Conservation (phyloP, 495 filamentous ascomycete species). For the Tuber magnatum region DNA sequence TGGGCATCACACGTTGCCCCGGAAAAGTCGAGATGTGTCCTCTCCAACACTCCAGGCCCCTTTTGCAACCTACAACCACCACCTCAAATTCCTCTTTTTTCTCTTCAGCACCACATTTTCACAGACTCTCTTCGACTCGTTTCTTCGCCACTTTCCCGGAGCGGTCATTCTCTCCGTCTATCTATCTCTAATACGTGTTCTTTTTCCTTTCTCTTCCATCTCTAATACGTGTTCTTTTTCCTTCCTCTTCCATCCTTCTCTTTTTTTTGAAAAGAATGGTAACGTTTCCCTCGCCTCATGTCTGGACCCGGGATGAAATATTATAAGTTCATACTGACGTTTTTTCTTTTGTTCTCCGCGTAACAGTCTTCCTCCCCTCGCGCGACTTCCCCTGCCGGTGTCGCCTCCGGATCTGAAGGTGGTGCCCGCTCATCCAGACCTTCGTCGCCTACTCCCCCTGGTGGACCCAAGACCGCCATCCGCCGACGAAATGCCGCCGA, state of each 20-base stretch:
- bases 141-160: background rate
- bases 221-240: background rate
- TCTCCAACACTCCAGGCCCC: slow-evolving; percentile 1
- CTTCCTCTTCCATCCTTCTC: background rate
- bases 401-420: slow-evolving; percentile 46
- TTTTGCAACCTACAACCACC: background rate
- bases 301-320: background rate
- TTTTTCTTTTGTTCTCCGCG: background rate
- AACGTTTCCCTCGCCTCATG: background rate
- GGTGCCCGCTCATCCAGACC: slow-evolving; percentile 65
- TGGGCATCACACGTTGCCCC: slow-evolving; percentile 6
- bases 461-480: slow-evolving; percentile 89
- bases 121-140: background rate
- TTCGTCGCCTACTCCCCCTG: slow-evolving; percentile 81
- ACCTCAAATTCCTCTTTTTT: background rate
- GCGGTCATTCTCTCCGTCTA: background rate
- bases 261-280: background rate
- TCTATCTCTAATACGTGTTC: background rate
- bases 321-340: background rate
- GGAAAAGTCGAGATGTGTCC: slow-evolving; percentile 35
- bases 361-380: slow-evolving; percentile 59
- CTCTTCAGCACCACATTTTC: background rate
- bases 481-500: slow-evolving; percentile 89
- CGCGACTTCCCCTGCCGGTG: slow-evolving; percentile 54
- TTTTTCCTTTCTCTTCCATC: background rate